Conservation (phyloP, 148 eudicot species). For the Rheum nobile region DNA sequence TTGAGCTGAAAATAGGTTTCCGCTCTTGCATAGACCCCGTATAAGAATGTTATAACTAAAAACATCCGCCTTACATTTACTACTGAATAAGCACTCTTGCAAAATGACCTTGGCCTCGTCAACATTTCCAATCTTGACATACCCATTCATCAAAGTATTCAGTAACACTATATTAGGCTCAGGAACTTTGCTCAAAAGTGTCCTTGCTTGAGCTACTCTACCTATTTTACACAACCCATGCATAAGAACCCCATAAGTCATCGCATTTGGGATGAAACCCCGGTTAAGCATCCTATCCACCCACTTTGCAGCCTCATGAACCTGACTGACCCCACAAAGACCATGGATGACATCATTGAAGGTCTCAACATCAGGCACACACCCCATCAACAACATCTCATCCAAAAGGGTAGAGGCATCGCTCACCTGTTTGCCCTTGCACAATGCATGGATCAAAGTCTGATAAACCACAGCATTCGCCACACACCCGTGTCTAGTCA, state of each 20-base stretch:
- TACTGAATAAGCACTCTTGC: constrained; percentile 30
- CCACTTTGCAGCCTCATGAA: constrained; percentile 76
- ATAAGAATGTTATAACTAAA: constrained; percentile 70
- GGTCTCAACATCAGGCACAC: constrained; percentile 78
- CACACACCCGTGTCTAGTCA: constrained; percentile 92
- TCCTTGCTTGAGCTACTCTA: constrained; percentile 68
- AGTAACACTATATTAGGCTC: constrained; percentile 53
- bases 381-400: constrained; percentile 92
- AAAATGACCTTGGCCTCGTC: constrained; percentile 63
- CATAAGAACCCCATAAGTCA: constrained; percentile 74
- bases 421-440: constrained; percentile 46
- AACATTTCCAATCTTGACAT: constrained; percentile 42
- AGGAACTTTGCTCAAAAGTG: constrained; percentile 53
- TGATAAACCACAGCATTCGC: constrained; percentile 79
- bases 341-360: constrained; percentile 72
- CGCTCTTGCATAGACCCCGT: constrained; percentile 61
- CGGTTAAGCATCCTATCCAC: constrained; percentile 76
- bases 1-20: constrained; percentile 38
- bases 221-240: constrained; percentile 55
- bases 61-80: constrained; percentile 49
- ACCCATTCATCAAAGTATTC: constrained; percentile 80
- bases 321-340: constrained; percentile 53
- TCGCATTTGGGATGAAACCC: constrained; percentile 48
- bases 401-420: constrained; percentile 66
- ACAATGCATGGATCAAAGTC: constrained; percentile 67